A percentile compares a stretch with the other conserved stretches of the same genome.
These are phyloP conservation scores for Lithospermum erythrorhizon DNA, from an alignment of 257 asterid genomes.

Conservation along the genomic window DNA sequence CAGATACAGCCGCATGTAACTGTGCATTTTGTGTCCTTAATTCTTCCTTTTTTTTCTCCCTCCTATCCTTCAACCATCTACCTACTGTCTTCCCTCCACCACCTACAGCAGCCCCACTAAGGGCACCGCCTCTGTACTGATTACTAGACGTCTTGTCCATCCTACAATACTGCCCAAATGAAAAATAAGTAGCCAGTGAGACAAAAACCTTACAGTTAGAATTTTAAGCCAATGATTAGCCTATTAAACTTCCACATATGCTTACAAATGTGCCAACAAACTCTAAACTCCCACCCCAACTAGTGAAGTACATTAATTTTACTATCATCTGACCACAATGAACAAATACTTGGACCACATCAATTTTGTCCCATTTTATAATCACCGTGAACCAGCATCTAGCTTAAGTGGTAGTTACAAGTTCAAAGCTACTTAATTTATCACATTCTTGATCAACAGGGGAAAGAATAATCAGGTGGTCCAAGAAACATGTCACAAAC, in stretches of 20 bases:
- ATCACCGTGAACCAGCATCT: constrained; percentile 10
- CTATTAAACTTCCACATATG: background rate
- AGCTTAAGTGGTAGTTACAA: constrained; percentile 6
- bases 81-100: constrained; percentile 88
- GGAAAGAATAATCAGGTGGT: constrained; percentile 7
- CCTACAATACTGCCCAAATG: constrained; percentile 37
- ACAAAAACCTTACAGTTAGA: constrained; percentile 1
- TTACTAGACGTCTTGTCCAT: constrained; percentile 39
- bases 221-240: background rate
- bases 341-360: constrained; percentile 24
- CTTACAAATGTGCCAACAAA: background rate
- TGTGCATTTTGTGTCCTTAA: constrained; percentile 80
- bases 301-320: constrained; percentile 10
- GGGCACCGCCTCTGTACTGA: constrained; percentile 25
- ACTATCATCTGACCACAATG: constrained; percentile 10
- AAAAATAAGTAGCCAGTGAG: background rate
- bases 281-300: background rate
- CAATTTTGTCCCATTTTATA: constrained; percentile 7
- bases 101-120: constrained; percentile 18
- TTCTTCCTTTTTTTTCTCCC: constrained; percentile 93
- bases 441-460: constrained; percentile 5
- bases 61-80: constrained; percentile 94
- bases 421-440: background rate
- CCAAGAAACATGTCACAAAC: constrained; percentile 6
- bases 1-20: constrained; percentile 92